These are phyloP conservation scores for Tuber aestivum DNA, from an alignment of 495 filamentous ascomycete species.

Conservation along the genomic window DNA sequence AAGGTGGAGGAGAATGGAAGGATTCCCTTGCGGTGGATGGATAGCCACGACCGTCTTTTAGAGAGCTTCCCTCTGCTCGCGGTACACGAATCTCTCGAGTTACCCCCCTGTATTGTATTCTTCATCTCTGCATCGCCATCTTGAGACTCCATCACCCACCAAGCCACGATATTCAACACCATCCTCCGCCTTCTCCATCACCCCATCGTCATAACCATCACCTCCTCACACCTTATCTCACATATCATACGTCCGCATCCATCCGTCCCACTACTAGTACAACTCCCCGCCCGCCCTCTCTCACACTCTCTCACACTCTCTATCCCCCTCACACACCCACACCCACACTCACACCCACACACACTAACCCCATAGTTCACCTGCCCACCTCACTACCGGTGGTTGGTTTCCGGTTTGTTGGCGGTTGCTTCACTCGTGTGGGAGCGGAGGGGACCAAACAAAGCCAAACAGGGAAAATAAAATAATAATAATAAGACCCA, in stretches of 20 bases:
- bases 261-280: neutral
- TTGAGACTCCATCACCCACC: neutral
- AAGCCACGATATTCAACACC: neutral
- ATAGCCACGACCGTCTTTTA: neutral
- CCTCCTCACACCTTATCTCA: slow-evolving; percentile 1
- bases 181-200: neutral
- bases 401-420: neutral
- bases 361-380: neutral
- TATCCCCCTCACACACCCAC: too few species aligned
- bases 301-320: too few species aligned
- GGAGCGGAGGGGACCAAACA: neutral
- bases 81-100: neutral
- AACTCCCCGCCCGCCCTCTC: neutral
- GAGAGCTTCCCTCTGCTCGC: slow-evolving; percentile 1
- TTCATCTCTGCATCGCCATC: slow-evolving; percentile 1
- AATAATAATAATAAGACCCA: neutral
- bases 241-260: neutral
- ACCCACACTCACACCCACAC: too few species aligned
- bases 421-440: neutral
- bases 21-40: too few species aligned
- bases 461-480: neutral
- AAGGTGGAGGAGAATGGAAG: too few species aligned
- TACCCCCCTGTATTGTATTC: neutral
- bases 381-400: neutral
- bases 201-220: neutral